Base-by-base conservation (phyloP, 345 rosid genomes). In the Pugionium cornutum region DNA sequence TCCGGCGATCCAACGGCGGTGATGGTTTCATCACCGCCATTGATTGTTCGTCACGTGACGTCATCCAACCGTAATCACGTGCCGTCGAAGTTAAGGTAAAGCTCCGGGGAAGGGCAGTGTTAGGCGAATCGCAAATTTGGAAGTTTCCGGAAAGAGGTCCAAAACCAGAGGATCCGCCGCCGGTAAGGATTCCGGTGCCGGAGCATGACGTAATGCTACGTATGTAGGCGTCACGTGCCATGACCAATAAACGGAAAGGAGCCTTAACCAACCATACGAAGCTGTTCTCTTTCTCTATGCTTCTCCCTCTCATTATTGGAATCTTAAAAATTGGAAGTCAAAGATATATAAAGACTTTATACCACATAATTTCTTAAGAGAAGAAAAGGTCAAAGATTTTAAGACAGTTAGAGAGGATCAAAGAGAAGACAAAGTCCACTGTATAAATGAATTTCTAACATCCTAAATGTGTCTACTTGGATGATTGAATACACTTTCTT, bases 161-260 rank as follows among this genome's bases (percentile, higher is more conserved):
- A 75, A 53, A 72, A 41, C 71, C 30, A 36, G 47, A 55, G 29
- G 56, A 31, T 37, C 64, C 69, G 10, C 71, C 83, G n/a, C 73
- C 65, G 2, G 58, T 50, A 42, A 60, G 3, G 31, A 78, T 4
- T 57, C 62, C 78, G 44, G 78, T 80, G 6, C 74, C 32, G 48
- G 97, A 79, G 51, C 76, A 88, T 44, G 80, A 81, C 0, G 77
- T 54, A 72, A 84, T 69, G 82, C 83, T 69, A 41, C 67, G 76
- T 25, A 88, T 67, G 77, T 83, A 86, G 3, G 80, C 74, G 52
- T 84, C 80, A 55, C 82, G 63, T 42, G 85, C 84, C 74, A 72
- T 77, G 31, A 47, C 40, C 63, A 91, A 67, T 4, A 83, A 5
- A 60, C 68, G 77, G 3, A 74, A 5, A 1, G 87, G 81, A 51